Conservation (phyloP, 306 rosid genomes). For the Citrullus amarus region DNA sequence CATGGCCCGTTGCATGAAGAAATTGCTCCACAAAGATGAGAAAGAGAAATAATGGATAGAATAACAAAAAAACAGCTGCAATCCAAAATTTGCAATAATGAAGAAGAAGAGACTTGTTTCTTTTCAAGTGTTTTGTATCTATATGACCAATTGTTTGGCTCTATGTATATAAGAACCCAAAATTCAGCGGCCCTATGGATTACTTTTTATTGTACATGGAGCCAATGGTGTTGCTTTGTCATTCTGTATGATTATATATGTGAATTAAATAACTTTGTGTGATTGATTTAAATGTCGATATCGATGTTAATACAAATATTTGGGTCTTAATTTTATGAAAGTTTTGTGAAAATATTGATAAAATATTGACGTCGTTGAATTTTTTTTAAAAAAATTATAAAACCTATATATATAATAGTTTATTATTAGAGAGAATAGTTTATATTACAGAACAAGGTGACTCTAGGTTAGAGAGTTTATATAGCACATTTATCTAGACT, state of each 20-base stretch:
- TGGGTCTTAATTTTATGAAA: too few relatives aligned
- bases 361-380: too few relatives aligned
- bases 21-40: slow-evolving; percentile 8
- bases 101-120: too few relatives aligned
- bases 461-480: too few relatives aligned
- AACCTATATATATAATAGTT: too few relatives aligned
- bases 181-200: not conserved
- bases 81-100: not conserved
- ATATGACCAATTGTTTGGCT: not conserved
- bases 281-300: too few relatives aligned
- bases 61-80: not conserved
- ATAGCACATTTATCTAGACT: too few relatives aligned
- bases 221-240: not conserved
- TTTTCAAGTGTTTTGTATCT: not conserved
- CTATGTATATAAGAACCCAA: not conserved
- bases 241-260: not conserved
- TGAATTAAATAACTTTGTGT: not conserved
- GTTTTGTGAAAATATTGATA: too few relatives aligned
- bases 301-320: too few relatives aligned
- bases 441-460: too few relatives aligned
- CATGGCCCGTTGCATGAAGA: slow-evolving; percentile 36
- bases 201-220: not conserved
- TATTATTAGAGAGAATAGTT: too few relatives aligned
- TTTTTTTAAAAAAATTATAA: too few relatives aligned
- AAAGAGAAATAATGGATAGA: not conserved